phyloP scores from a whole-genome alignment of 208 protist species.

The Strigomonas galati region DNA sequence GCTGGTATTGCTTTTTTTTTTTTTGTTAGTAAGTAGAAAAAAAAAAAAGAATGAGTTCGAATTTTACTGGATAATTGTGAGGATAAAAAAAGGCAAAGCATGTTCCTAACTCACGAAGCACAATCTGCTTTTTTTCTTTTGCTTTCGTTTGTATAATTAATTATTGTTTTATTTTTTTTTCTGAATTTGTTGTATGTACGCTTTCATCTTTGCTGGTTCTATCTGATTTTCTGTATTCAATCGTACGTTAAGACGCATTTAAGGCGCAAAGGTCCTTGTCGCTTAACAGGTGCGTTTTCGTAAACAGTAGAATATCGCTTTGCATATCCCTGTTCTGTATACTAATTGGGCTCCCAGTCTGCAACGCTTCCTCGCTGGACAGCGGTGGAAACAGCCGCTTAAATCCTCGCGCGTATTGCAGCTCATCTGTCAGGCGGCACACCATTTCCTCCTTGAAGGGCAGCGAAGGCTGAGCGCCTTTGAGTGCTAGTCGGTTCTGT shows the following conservation, averaged over 20 bases:
- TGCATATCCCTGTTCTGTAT: neutral
- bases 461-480: neutral
- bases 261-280: neutral
- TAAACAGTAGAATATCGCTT: neutral
- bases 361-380: neutral
- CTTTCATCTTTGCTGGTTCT: neutral
- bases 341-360: neutral
- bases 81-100: conserved; percentile 1
- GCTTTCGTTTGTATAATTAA: no score
- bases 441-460: conserved; percentile 37
- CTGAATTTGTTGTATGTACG: no score
- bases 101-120: no score
- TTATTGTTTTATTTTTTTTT: no score
- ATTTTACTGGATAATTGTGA: no score
- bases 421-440: conserved; percentile 59
- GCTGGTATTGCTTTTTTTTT: conserved; percentile 5
- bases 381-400: conserved; percentile 76
- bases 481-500: neutral
- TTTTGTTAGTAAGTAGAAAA: conserved; percentile 8
- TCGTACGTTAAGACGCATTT: no score
- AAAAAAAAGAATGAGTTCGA: conserved; percentile 11
- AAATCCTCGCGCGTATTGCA: conserved; percentile 67
- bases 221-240: neutral
- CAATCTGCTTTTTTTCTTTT: no score
- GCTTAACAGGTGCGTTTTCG: neutral